A percentile compares a stretch with the other conserved stretches of the same genome.
These are phyloP conservation scores for Aspergillus hancockii DNA, from an alignment of 495 filamentous ascomycete genomes.

Conservation along the genomic window DNA sequence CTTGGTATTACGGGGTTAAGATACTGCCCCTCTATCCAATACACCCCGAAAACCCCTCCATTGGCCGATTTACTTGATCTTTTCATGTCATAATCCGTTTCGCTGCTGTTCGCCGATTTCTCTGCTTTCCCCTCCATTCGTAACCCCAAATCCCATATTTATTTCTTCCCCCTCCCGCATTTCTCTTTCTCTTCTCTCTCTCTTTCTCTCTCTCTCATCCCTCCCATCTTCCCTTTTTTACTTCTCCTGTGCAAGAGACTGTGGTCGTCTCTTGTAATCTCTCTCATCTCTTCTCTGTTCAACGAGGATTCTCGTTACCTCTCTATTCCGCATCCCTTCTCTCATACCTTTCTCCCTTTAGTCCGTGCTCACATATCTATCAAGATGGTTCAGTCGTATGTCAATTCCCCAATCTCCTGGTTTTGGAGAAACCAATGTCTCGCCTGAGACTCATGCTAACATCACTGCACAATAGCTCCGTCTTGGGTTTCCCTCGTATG, in stretches of 20 bases:
- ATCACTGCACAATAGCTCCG: conserved; percentile 37
- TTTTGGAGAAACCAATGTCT: conserved; percentile 25
- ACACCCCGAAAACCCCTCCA: conserved; percentile 26
- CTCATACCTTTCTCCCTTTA: conserved; percentile 18
- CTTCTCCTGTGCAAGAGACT: conserved; percentile 17
- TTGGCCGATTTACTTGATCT: conserved; percentile 10
- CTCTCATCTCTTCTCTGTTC: conserved; percentile 19
- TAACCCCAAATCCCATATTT: conserved; percentile 18
- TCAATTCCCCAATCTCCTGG: not conserved
- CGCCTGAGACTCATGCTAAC: conserved; percentile 28
- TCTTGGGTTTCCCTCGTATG: conserved; percentile 91
- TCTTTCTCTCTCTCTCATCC: conserved; percentile 9
- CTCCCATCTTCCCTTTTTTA: conserved; percentile 9
- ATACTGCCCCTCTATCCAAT: conserved; percentile 5
- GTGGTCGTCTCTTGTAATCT: conserved; percentile 15
- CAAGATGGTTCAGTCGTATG: conserved; percentile 83
- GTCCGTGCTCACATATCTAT: conserved; percentile 34
- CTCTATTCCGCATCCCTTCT: conserved; percentile 16
- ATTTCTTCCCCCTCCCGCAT: conserved; percentile 14
- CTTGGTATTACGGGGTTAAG: not conserved
- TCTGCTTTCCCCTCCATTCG: conserved; percentile 31
- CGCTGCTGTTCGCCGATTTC: conserved; percentile 14
- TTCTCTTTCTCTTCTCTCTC: conserved; percentile 11
- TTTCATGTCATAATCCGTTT: conserved; percentile 4
- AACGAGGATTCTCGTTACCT: conserved; percentile 23